phyloP scores from a whole-genome alignment of 352 stramenopile genomes.

The Phytophthora ohioensis region DNA sequence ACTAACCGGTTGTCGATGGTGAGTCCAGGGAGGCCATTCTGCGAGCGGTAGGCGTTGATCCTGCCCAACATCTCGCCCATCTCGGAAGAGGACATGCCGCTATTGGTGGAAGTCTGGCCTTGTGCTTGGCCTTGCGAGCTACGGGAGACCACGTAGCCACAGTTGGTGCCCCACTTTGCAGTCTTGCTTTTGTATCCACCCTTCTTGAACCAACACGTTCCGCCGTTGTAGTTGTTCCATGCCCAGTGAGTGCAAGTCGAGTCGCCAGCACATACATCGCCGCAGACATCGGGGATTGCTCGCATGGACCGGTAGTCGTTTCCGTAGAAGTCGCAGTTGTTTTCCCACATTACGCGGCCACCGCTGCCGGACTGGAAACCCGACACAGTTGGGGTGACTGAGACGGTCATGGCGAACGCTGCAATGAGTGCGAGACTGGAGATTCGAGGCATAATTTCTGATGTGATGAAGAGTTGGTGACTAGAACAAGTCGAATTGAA shows the following conservation, averaged over 20 bases:
- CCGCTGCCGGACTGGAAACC: slow-evolving; percentile 29
- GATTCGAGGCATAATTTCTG: slow-evolving; percentile 11
- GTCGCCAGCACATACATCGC: slow-evolving; percentile 42
- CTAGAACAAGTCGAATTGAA: slow-evolving; percentile 21
- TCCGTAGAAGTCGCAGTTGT: slow-evolving; percentile 48
- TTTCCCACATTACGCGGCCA: slow-evolving; percentile 48
- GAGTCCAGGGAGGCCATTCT: slow-evolving; percentile 42
- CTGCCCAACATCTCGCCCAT: slow-evolving; percentile 50
- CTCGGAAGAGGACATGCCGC: slow-evolving; percentile 42
- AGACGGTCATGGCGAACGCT: slow-evolving; percentile 14
- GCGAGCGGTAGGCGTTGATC: slow-evolving; percentile 57
- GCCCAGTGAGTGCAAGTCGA: slow-evolving; percentile 47
- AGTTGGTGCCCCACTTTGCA: slow-evolving; percentile 41
- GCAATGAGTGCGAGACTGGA: slow-evolving; percentile 16
- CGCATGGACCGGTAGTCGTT: slow-evolving; percentile 38
- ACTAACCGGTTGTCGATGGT: slow-evolving; percentile 49
- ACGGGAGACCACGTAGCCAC: slow-evolving; percentile 46
- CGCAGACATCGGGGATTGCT: slow-evolving; percentile 42
- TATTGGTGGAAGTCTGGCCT: slow-evolving; percentile 25
- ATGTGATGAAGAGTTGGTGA: slow-evolving; percentile 16
- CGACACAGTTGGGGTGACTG: neutral
- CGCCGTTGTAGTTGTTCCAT: slow-evolving; percentile 48
- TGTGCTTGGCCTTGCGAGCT: slow-evolving; percentile 24
- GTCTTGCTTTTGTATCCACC: slow-evolving; percentile 25
- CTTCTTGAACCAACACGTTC: slow-evolving; percentile 55